These are phyloP conservation scores for Kalanchoe fedtschenkoi DNA, from an alignment of 164 flowering plant genomes.

Conservation along the genomic window DNA sequence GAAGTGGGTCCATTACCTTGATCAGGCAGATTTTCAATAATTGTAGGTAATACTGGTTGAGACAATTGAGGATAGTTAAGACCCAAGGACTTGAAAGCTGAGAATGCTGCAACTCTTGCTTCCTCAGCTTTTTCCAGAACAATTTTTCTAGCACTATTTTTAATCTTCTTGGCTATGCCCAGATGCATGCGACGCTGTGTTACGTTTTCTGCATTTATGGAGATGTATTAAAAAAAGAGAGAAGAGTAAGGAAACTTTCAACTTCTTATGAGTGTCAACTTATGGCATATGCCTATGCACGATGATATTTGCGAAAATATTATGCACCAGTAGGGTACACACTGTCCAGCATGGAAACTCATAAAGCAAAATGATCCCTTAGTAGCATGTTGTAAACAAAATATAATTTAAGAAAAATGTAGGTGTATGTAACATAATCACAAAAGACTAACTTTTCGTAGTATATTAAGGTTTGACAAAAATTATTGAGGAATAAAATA, in stretches of 20 bases:
- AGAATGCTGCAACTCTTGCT: constrained; percentile 86
- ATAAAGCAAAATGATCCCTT: too few species aligned
- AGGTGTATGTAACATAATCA: too few species aligned
- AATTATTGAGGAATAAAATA: neutral
- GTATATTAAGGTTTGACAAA: too few species aligned
- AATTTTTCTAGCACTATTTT: constrained; percentile 85
- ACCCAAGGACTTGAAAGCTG: constrained; percentile 89
- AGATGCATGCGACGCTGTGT: constrained; percentile 57
- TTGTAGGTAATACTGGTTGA: constrained; percentile 26
- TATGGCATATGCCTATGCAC: neutral
- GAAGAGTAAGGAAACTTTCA: neutral
- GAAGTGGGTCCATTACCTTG: constrained; percentile 27
- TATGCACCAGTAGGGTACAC: neutral
- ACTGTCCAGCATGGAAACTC: neutral
- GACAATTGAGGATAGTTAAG: constrained; percentile 50
- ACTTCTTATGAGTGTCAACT: neutral
- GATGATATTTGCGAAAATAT: neutral
- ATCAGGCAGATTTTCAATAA: constrained; percentile 12
- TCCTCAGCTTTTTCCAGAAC: constrained; percentile 97
- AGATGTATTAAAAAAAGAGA: neutral
- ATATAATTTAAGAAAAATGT: too few species aligned
- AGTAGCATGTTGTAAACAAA: too few species aligned
- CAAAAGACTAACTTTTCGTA: too few species aligned
- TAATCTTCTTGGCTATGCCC: constrained; percentile 91
- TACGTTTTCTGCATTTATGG: constrained; percentile 24